Percentiles rank a stretch among this genome's conserved stretches.
Conservation (phyloP, 2,329 filamentous ascomycete genomes). For the Achaetomium macrosporum region DNA sequence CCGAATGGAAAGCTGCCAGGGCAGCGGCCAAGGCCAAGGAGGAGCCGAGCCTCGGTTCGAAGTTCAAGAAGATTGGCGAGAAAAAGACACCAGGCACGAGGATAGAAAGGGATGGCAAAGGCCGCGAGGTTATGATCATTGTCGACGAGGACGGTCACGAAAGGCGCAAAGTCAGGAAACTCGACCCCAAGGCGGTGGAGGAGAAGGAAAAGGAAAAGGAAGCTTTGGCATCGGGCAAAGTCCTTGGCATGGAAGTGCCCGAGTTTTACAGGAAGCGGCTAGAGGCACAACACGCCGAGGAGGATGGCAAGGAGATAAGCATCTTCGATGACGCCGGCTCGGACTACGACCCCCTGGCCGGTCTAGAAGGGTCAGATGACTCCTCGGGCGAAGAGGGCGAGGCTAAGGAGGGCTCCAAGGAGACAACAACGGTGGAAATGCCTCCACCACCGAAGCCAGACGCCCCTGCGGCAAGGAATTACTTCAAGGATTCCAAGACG, state of each 20-base stretch:
- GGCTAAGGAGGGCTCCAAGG: slow-evolving; percentile 18
- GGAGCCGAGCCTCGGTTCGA: slow-evolving; percentile 49
- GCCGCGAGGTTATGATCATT: slow-evolving; percentile 59
- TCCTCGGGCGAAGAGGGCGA: slow-evolving; percentile 34
- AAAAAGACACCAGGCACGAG: slow-evolving; percentile 49
- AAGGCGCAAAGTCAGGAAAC: slow-evolving; percentile 57
- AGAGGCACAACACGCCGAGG: slow-evolving; percentile 32
- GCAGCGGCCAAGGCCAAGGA: slow-evolving; percentile 52
- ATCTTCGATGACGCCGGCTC: slow-evolving; percentile 63
- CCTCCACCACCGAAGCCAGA: slow-evolving; percentile 40
- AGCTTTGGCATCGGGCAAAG: slow-evolving; percentile 47
- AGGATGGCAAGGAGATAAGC: slow-evolving; percentile 52
- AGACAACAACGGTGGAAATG: slow-evolving; percentile 33
- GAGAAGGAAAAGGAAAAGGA: slow-evolving; percentile 36
- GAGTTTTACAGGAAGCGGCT: slow-evolving; percentile 49
- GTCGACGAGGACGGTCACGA: slow-evolving; percentile 61
- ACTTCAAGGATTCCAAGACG: slow-evolving; percentile 56
- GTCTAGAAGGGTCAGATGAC: slow-evolving; percentile 44
- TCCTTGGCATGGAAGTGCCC: slow-evolving; percentile 61
- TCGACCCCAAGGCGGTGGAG: slow-evolving; percentile 34
- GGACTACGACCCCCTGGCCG: slow-evolving; percentile 63
- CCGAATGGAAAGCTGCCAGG: slow-evolving; percentile 59
- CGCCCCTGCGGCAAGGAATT: slow-evolving; percentile 44
- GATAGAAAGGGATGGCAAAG: slow-evolving; percentile 56
- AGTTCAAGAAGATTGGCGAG: slow-evolving; percentile 60